phyloP scores from a whole-genome alignment of 768 basidiomycete species.

The Dacryopinax spathularia region DNA sequence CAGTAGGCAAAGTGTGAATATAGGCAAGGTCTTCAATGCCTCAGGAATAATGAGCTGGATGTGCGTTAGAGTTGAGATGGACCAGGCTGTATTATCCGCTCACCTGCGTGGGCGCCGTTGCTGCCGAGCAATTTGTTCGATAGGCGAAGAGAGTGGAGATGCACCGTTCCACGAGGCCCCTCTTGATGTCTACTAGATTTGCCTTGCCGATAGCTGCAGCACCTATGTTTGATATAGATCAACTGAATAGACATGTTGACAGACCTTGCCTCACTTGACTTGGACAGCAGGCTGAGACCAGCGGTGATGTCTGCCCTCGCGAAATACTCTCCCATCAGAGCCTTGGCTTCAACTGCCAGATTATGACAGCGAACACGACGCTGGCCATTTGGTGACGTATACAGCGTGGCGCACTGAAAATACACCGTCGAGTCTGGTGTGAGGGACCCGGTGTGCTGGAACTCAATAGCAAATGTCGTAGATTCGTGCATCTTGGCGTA shows the following conservation, averaged over 20 bases:
- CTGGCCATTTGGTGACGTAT: conserved; percentile 64
- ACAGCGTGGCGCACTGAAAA: conserved; percentile 76
- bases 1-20: conserved; percentile 63
- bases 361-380: conserved; percentile 77
- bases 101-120: conserved; percentile 67
- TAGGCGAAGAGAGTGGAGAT: conserved; percentile 73
- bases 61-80: not conserved
- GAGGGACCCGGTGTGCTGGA: conserved; percentile 47
- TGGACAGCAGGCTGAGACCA: conserved; percentile 54
- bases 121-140: conserved; percentile 71
- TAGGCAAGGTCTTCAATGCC: conserved; percentile 71
- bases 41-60: conserved; percentile 84
- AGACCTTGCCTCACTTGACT: conserved; percentile 45
- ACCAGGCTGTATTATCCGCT: conserved; percentile 12
- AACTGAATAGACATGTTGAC: not conserved
- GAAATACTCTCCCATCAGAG: conserved; percentile 83
- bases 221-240: conserved; percentile 33
- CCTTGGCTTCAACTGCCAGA: conserved; percentile 64
- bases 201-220: conserved; percentile 46
- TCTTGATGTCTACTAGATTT: conserved; percentile 60
- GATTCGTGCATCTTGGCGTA: conserved; percentile 71
- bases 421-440: conserved; percentile 31
- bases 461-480: conserved; percentile 57
- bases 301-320: conserved; percentile 83
- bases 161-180: conserved; percentile 71